A percentile compares a stretch with the other conserved stretches of the same genome.
Conservation (phyloP, 2,329 filamentous ascomycete genomes). For the Aurifilum marmelostoma region DNA sequence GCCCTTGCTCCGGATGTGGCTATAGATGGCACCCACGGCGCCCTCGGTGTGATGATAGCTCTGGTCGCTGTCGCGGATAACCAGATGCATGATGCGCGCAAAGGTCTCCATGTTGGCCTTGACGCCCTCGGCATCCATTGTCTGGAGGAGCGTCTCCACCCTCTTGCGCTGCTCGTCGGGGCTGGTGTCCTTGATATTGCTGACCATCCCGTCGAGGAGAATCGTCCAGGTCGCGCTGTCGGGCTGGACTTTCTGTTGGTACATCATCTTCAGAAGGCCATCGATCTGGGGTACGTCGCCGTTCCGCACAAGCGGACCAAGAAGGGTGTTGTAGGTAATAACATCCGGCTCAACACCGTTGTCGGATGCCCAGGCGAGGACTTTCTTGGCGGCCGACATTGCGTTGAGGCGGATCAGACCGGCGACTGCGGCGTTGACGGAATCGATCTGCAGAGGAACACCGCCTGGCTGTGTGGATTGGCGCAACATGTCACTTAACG, state of each 20-base stretch:
- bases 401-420: conserved; percentile 59
- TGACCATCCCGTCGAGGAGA: conserved; percentile 64
- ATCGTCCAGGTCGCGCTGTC: conserved; percentile 75
- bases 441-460: conserved; percentile 48
- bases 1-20: conserved; percentile 60
- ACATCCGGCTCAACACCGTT: conserved; percentile 60
- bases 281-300: conserved; percentile 53
- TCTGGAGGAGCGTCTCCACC: conserved; percentile 58
- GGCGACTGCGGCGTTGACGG: conserved; percentile 72
- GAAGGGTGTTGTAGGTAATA: conserved; percentile 70
- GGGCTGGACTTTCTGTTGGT: conserved; percentile 54
- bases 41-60: conserved; percentile 37
- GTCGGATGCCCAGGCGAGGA: conserved; percentile 62
- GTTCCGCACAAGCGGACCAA: conserved; percentile 60
- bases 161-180: conserved; percentile 54
- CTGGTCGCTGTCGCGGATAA: conserved; percentile 48
- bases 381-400: conserved; percentile 51
- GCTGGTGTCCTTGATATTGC: conserved; percentile 44
- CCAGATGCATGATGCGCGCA: conserved; percentile 68
- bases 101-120: conserved; percentile 66
- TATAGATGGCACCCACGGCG: conserved; percentile 61
- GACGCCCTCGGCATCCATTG: conserved; percentile 61
- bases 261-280: conserved; percentile 63
- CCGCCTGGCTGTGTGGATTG: conserved; percentile 37
- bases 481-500: conserved; percentile 67